Conservation (phyloP, 1,139 yeast species). For the Sugiyamaella novakii region DNA sequence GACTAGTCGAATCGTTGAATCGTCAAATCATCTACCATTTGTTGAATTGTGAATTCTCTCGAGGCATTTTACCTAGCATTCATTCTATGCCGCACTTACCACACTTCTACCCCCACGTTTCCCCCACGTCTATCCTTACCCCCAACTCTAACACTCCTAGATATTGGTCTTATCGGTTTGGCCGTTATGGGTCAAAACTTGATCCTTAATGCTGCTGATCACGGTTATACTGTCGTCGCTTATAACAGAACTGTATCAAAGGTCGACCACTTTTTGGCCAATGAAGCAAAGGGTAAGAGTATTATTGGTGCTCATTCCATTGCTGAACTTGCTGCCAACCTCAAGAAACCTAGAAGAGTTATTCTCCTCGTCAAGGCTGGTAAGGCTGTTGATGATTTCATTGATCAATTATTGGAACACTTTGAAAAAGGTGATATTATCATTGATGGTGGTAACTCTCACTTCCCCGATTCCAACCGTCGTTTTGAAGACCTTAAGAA, state of each 20-base stretch:
- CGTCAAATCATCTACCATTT: too few species aligned
- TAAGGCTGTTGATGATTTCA: slow-evolving; percentile 88
- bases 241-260: slow-evolving; percentile 96
- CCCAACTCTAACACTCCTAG: slow-evolving; percentile 40
- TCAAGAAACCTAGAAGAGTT: slow-evolving; percentile 96
- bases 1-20: too few species aligned
- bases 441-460: slow-evolving; percentile 99
- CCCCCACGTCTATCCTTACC: neutral
- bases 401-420: slow-evolving; percentile 82
- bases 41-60: too few species aligned
- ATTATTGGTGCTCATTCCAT: slow-evolving; percentile 95
- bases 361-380: slow-evolving; percentile 97
- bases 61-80: too few species aligned
- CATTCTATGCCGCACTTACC: too few species aligned
- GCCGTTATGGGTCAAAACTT: slow-evolving; percentile 99
- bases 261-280: slow-evolving; percentile 88
- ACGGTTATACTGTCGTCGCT: slow-evolving; percentile 92
- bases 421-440: slow-evolving; percentile 97
- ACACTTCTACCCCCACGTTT: neutral
- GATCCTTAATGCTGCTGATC: slow-evolving; percentile 97
- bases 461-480: slow-evolving; percentile 98
- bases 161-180: slow-evolving; percentile 98
- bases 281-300: slow-evolving; percentile 94
- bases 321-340: slow-evolving; percentile 81
- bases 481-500: slow-evolving; percentile 85